Evolutionary conservation across 2,329 filamentous ascomycete genomes (phyloP).

Genomic region (Trichoderma cornu-damae): DNA sequence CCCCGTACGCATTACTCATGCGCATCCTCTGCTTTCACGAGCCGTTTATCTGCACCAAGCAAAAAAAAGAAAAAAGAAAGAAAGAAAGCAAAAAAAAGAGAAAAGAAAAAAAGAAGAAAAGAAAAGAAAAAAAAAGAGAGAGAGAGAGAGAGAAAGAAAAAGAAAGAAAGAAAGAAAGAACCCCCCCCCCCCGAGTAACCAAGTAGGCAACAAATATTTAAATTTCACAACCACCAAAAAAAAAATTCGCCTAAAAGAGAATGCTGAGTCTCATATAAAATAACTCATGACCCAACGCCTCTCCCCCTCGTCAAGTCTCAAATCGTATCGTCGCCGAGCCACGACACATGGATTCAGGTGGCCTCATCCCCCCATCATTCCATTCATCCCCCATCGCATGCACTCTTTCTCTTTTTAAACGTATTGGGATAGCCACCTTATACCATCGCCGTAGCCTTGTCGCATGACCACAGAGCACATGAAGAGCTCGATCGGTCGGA

Average conservation of each 20-base stretch:
- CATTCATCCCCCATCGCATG: not conserved
- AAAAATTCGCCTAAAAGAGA: constrained; percentile 33
- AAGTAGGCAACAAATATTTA: not conserved
- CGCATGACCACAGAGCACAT: constrained; percentile 99
- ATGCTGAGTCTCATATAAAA: constrained; percentile 34
- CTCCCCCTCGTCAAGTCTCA: constrained; percentile 13
- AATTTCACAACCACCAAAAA: constrained; percentile 30
- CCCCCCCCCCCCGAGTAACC: no score
- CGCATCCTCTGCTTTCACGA: no score
- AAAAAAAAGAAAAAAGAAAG: no score
- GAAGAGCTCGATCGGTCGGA: constrained; percentile 93
- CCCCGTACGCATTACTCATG: no score
- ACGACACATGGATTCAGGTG: not conserved
- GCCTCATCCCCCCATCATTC: not conserved
- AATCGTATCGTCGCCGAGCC: constrained; percentile 17
- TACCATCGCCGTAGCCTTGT: constrained; percentile 88
- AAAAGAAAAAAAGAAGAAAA: no score
- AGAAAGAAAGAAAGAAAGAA: no score
- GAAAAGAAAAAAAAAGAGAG: no score
- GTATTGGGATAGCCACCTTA: constrained; percentile 90
- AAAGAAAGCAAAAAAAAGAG: no score
- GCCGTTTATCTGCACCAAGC: no score
- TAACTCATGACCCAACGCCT: constrained; percentile 26
- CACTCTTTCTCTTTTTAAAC: constrained; percentile 58
- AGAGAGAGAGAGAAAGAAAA: no score